phyloP scores from a whole-genome alignment of 1,139 yeast genomes.

The Yamadazyma spencermartinsiae region DNA sequence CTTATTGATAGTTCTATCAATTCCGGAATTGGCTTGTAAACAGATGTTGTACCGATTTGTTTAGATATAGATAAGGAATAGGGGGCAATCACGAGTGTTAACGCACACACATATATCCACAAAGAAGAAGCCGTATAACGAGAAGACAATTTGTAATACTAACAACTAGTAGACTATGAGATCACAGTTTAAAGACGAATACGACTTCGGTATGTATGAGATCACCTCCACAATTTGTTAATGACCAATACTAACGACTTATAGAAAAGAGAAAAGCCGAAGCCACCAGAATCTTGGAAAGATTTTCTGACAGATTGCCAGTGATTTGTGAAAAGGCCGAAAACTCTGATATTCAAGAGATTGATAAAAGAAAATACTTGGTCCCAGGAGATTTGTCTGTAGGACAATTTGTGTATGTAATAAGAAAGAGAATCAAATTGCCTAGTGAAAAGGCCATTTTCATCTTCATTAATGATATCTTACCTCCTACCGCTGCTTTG shows the following conservation, averaged over 20 bases:
- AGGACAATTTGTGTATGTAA: constrained; percentile 96
- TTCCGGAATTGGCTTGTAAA: too few species aligned
- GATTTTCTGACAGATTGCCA: constrained; percentile 91
- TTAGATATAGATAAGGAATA: too few species aligned
- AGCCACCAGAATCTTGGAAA: constrained; percentile 85
- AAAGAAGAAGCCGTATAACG: too few species aligned
- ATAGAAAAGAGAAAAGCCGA: constrained; percentile 91
- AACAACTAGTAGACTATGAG: constrained; percentile 50
- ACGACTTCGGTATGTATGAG: constrained; percentile 51
- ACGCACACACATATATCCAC: too few species aligned
- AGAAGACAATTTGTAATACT: constrained; percentile 1
- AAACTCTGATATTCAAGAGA: constrained; percentile 92
- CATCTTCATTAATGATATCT: constrained; percentile 91
- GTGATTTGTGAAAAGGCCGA: constrained; percentile 98
- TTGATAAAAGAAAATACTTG: constrained; percentile 93
- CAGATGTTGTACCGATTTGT: too few species aligned
- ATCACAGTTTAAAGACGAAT: constrained; percentile 91
- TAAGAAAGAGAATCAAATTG: constrained; percentile 91
- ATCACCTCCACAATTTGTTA: not conserved
- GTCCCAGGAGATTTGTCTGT: constrained; percentile 96
- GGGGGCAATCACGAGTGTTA: too few species aligned
- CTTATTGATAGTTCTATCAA: too few species aligned
- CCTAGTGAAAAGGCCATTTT: constrained; percentile 98
- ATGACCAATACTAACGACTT: constrained; percentile 22
- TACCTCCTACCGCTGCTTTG: constrained; percentile 97